phyloP scores from a whole-genome alignment of 495 filamentous ascomycete species.

The Annulohypoxylon nitens region DNA sequence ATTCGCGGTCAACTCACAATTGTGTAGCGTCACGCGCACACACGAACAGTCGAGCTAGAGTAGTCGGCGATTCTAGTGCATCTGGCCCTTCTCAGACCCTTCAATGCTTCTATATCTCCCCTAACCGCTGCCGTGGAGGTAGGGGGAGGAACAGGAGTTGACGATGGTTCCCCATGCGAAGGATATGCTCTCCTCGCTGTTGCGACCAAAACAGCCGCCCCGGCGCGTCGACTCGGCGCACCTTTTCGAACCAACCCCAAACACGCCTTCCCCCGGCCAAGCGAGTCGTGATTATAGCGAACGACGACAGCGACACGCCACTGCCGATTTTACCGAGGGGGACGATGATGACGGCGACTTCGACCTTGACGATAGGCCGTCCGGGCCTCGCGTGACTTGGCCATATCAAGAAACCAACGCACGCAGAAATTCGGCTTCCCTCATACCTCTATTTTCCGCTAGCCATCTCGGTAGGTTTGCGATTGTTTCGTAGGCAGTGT shows the following conservation, averaged over 20 bases:
- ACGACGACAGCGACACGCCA: constrained; percentile 64
- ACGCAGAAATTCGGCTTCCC: constrained; percentile 66
- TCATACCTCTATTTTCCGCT: constrained; percentile 87
- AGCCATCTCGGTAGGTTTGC: constrained; percentile 76
- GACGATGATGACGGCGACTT: constrained; percentile 64
- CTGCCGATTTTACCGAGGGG: constrained; percentile 69
- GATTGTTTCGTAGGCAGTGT: constrained; percentile 19
- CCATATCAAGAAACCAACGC: constrained; percentile 50
- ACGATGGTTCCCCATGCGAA: constrained; percentile 47
- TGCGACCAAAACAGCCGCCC: constrained; percentile 57
- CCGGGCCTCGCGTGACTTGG: constrained; percentile 40
- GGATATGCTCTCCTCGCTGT: constrained; percentile 60
- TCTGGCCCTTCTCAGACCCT: constrained; percentile 10
- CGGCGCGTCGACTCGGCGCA: constrained; percentile 44
- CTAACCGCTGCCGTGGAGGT: constrained; percentile 37
- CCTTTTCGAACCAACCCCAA: constrained; percentile 49
- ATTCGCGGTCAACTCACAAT: constrained; percentile 27
- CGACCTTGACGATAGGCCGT: constrained; percentile 66
- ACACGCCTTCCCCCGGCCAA: constrained; percentile 52
- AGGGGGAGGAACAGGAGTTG: constrained; percentile 34
- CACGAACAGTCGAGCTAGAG: constrained; percentile 17
- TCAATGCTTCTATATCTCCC: constrained; percentile 45
- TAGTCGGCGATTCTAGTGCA: constrained; percentile 20
- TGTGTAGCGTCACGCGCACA: constrained; percentile 32
- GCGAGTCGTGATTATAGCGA: constrained; percentile 53